Conservation (phyloP, 225 moss, liverwort and hornwort genomes). For the Sphagnum tenellum region DNA sequence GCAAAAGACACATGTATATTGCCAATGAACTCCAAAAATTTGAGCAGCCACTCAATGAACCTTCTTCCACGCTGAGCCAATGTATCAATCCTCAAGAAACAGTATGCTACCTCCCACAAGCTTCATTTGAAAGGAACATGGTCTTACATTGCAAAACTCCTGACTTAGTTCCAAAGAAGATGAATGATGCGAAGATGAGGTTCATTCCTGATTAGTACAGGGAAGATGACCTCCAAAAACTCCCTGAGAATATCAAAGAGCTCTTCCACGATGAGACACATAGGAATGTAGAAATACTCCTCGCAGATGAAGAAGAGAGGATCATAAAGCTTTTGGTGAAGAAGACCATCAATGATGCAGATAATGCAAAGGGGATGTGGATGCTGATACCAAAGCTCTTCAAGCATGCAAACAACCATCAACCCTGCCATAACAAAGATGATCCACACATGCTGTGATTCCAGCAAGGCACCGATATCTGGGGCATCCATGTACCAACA, state of each 20-base stretch:
- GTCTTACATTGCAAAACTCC: no score
- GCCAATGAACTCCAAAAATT: background rate
- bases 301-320: slow-evolving; percentile 63
- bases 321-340: slow-evolving; percentile 78
- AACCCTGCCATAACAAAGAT: slow-evolving; percentile 26
- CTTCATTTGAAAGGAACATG: no score
- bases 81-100: no score
- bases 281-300: slow-evolving; percentile 68
- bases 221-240: slow-evolving; percentile 17
- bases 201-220: slow-evolving; percentile 17
- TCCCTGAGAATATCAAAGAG: slow-evolving; percentile 45
- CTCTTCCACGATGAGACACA: slow-evolving; percentile 63
- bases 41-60: background rate
- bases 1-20: background rate
- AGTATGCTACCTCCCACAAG: no score
- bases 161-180: background rate
- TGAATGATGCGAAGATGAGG: slow-evolving; percentile 5
- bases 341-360: slow-evolving; percentile 75
- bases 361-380: slow-evolving; percentile 66
- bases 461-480: slow-evolving; percentile 17
- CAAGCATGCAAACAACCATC: slow-evolving; percentile 41
- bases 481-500: slow-evolving; percentile 6
- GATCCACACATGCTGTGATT: slow-evolving; percentile 43
- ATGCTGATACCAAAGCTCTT: slow-evolving; percentile 74
- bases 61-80: background rate